Evolutionary conservation across 2,329 filamentous ascomycete genomes (phyloP), one percentile per base, ranked within the genome.

Genomic region (Ophiostoma fasciatum): DNA sequence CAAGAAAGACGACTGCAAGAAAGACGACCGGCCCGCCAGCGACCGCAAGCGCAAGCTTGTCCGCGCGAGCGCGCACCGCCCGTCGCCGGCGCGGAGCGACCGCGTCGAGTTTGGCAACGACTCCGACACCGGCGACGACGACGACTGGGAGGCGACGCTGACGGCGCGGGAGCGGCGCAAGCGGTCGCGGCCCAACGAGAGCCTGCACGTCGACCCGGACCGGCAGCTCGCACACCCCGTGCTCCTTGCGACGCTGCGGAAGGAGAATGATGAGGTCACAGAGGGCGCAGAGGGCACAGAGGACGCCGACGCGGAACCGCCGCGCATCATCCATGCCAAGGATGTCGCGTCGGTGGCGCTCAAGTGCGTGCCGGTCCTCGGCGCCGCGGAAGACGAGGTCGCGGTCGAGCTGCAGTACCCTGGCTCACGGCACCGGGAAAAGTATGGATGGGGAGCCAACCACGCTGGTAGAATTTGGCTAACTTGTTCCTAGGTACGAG

Each of bases 391-490:
- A 32, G 62, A 73, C 40, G 66, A 73, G 39, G 63, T 75, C 7
- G 60, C 57, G 10, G 71, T 92, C 40, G 63, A 77, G 50, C 60
- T 96, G 46, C 82, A 90, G 54, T 96, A 96, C 56, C 88, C 90
- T 9, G 87, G 82, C 54, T 48, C 51, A 11, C 48, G 48, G 33
- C 46, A 52, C 37, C 42, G 45, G 26, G 54, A 57, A 38, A 43
- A 48, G 52, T 58, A 48, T 17, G 45, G 7, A 25, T 23, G 23
- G 3, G 9, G 9, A 10, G 23, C 6, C 4, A 10, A 13, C 5
- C 23, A 25, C 11, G 7, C 23, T 25, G 23, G 13, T 13, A 13
- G 5, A 25, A 3, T 3, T n/a, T n/a, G n/a, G n/a, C n/a, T n/a
- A n/a, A n/a, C n/a, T n/a, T n/a, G n/a, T 13, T 7, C 21, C 2